Evolutionary conservation across 257 asterid genomes (phyloP), one percentile per base, ranked within the genome.

Genomic region (Plantago major): DNA sequence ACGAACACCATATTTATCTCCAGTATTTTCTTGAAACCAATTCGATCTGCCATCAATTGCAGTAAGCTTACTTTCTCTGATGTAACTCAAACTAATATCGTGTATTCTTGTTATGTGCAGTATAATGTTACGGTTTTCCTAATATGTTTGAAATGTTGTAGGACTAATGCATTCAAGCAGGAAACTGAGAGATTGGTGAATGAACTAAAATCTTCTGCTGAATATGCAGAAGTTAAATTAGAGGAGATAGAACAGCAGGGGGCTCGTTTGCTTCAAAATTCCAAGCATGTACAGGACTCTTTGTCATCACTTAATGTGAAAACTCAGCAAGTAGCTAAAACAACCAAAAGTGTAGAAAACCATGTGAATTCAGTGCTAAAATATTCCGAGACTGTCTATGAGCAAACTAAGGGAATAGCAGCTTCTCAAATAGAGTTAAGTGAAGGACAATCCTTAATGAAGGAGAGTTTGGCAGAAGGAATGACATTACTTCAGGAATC

Each of bases 171-270:
- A 11, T 91, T 89, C 64, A 84, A 70, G 80, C 67, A 62, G 42
- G 88, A 80, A 60, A 86, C 95, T 0, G 95, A 91, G 85, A 82
- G 90, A 58, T 46, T 91, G 70, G 94, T 88, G 63, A 91, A 91
- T 49, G 94, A 73, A 10, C 76, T 91, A 49, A 84, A 82, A 63
- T 60, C 42, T 7, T 64, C 87, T 2, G 95, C 94, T 1, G 92
- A 91, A 67, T 67, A 67, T 62, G 94, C 90, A n/a, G 92, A 79
- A 49, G 66, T 38, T 4, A 88, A 84, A 58, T n/a, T 88, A 4
- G 88, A 38, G 5, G 73, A 42, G 67, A 82, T 91, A 17, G 85
- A 82, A 46, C 66, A 73, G 18, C 84, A 63, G 14, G 98, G 87
- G 42, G 79, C 78, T n/a, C 15, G 50, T 0, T 60, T 88, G 10